Percentiles rank a stretch among this genome's conserved stretches.
Conservation (phyloP, 169 alveolate genomes). For the Plasmodium gaboni region DNA sequence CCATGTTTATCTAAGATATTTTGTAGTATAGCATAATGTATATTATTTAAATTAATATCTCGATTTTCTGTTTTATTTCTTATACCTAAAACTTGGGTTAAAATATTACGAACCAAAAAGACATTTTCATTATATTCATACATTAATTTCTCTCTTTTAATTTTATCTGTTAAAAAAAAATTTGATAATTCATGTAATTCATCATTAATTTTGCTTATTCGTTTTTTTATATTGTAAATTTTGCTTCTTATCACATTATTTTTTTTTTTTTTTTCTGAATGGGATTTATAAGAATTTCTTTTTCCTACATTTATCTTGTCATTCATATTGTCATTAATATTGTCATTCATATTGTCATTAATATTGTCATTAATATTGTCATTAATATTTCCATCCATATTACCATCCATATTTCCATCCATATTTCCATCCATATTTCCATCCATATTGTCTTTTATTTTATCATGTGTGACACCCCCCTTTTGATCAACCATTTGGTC, state of each 20-base stretch:
- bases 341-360: background rate
- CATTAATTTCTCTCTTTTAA: slow-evolving; percentile 27
- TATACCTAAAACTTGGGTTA: slow-evolving; percentile 58
- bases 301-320: slow-evolving; percentile 1
- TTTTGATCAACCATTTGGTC: background rate
- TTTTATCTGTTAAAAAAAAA: slow-evolving; percentile 42
- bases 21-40: slow-evolving; percentile 46
- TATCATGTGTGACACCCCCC: background rate
- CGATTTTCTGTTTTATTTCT: slow-evolving; percentile 4
- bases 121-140: slow-evolving; percentile 37
- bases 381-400: background rate
- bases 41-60: slow-evolving; percentile 30
- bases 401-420: background rate
- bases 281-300: background rate
- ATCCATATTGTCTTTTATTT: background rate
- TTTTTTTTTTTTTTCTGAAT: background rate
- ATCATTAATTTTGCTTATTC: slow-evolving; percentile 31
- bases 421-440: no score
- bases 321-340: background rate
- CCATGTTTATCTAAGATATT: slow-evolving; percentile 47
- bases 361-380: slow-evolving; percentile 9
- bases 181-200: slow-evolving; percentile 39
- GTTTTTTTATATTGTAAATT: slow-evolving; percentile 24
- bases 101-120: slow-evolving; percentile 27
- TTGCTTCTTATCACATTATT: slow-evolving; percentile 18